These are phyloP conservation scores for Cornus controversa DNA, from an alignment of 148 eudicot genomes.

Conservation along the genomic window DNA sequence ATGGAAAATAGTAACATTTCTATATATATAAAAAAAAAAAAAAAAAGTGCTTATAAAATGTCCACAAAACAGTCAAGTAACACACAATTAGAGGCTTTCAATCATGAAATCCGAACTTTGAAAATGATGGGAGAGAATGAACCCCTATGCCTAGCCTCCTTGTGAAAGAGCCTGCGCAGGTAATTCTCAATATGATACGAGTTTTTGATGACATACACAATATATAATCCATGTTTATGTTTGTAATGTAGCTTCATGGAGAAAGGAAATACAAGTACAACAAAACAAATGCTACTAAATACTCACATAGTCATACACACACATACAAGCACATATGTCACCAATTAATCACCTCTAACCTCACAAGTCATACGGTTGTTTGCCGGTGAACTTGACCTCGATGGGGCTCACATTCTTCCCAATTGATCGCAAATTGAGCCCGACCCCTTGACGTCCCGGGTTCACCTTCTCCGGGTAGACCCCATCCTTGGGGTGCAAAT, in stretches of 20 bases:
- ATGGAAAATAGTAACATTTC: no score
- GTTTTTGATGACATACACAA: not conserved
- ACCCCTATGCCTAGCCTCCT: no score
- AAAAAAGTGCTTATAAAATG: no score
- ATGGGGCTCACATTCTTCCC: constrained; percentile 89
- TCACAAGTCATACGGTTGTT: constrained; percentile 73
- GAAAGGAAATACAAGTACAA: not conserved
- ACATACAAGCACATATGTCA: not conserved
- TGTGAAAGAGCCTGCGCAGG: not conserved
- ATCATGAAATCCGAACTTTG: no score
- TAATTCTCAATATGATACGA: not conserved
- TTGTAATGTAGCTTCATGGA: constrained; percentile 1
- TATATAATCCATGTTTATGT: not conserved
- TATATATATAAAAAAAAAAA: no score
- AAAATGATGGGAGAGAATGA: no score
- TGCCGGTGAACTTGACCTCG: constrained; percentile 97
- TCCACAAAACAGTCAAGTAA: no score
- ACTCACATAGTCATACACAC: not conserved
- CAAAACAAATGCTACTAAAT: not conserved
- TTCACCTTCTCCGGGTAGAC: constrained; percentile 99
- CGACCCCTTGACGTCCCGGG: constrained; percentile 84
- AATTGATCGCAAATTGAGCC: constrained; percentile 81
- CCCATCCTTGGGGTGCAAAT: constrained; percentile 96
- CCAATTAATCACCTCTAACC: constrained; percentile 16
- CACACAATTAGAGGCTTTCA: no score